Evolutionary conservation across 257 asterid species (phyloP).

Genomic region (Ajuga chamaepitys): DNA sequence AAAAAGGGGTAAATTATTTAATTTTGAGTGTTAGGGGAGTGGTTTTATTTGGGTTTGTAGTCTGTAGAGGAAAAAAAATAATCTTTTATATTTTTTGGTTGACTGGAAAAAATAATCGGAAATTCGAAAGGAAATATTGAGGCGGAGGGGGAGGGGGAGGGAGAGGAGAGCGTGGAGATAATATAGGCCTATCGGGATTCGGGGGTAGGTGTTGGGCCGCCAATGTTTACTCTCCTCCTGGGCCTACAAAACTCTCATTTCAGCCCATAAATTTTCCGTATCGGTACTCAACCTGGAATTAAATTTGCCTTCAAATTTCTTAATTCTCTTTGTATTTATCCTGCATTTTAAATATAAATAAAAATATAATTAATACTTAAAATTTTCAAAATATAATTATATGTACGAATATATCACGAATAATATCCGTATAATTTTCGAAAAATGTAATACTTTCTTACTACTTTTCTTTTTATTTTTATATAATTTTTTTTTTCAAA

Average conservation of each 20-base stretch:
- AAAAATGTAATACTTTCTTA: no score
- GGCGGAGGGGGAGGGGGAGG: constrained; percentile 8
- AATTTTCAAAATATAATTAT: no score
- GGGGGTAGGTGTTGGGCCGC: constrained; percentile 5
- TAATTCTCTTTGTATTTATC: no score
- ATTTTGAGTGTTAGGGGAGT: constrained; percentile 15
- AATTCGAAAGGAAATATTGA: constrained; percentile 21
- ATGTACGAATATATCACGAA: no score
- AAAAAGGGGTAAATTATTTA: constrained; percentile 10
- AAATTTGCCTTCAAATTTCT: no score
- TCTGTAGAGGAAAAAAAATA: constrained; percentile 8
- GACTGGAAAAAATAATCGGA: constrained; percentile 19
- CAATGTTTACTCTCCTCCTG: neutral
- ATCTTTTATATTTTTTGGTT: constrained; percentile 16
- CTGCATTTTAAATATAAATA: no score
- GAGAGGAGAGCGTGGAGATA: constrained; percentile 4
- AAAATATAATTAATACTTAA: no score
- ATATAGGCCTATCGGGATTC: neutral
- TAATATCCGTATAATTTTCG: no score
- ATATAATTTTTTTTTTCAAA: no score
- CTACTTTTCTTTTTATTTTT: no score
- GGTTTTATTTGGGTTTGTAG: constrained; percentile 10
- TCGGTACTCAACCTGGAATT: no score
- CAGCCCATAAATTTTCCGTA: constrained; percentile 9
- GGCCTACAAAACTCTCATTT: neutral